Evolutionary conservation across 148 eudicot genomes (phyloP).

Genomic region (Euryodendron excelsum): DNA sequence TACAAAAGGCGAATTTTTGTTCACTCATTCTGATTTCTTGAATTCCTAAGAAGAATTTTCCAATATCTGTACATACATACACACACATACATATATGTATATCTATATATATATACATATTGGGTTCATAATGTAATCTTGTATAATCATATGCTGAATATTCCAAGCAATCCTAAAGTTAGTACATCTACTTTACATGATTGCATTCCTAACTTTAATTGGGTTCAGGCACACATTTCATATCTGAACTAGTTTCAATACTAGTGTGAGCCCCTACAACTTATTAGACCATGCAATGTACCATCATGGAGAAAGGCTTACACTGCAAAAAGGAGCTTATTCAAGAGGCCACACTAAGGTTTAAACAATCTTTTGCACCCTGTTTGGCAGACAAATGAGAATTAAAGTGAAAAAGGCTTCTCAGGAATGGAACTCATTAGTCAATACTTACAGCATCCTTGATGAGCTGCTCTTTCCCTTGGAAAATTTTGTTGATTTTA

Average conservation of each 20-base stretch:
- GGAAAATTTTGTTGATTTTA: neutral
- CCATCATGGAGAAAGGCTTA: slow-evolving; percentile 3
- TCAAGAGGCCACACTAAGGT: neutral
- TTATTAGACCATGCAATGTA: slow-evolving; percentile 7
- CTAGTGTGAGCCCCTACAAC: slow-evolving; percentile 4
- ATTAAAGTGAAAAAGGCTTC: neutral
- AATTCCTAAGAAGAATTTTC: neutral
- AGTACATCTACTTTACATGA: neutral
- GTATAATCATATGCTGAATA: neutral
- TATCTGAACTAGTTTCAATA: neutral
- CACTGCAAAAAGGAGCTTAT: neutral
- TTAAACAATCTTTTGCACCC: neutral
- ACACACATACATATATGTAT: too few species aligned
- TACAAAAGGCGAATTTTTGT: neutral
- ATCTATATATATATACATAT: too few species aligned
- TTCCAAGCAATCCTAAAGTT: neutral
- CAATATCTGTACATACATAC: too few species aligned
- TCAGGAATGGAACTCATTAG: neutral
- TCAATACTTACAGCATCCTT: neutral
- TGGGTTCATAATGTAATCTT: neutral
- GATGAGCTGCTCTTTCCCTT: neutral
- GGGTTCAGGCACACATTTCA: neutral
- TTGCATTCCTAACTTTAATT: neutral
- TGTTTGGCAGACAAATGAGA: neutral
- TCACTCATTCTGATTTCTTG: neutral